Percentiles rank a stretch among this genome's conserved stretches.
These are phyloP conservation scores for Kurtzmaniella quercitrusa DNA, from an alignment of 1,139 yeast genomes.

Conservation along the genomic window DNA sequence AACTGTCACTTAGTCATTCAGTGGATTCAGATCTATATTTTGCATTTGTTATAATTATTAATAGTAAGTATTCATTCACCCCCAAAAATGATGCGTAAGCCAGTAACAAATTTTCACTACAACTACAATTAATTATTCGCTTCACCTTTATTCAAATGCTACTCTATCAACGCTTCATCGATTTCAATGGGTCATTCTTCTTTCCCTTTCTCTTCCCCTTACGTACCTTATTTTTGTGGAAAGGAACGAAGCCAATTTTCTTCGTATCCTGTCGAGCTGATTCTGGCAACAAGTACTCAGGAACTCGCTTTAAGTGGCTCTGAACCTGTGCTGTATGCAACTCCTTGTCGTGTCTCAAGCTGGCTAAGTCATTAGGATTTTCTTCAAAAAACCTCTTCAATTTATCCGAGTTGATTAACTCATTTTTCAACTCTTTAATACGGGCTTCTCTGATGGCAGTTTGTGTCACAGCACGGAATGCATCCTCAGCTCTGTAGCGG, in stretches of 20 bases:
- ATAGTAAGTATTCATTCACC: too few relatives aligned
- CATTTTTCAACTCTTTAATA: conserved; percentile 82
- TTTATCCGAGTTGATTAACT: conserved; percentile 82
- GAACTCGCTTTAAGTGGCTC: conserved; percentile 84
- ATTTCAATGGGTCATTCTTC: conserved; percentile 71
- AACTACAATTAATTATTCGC: too few relatives aligned
- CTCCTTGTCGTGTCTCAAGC: conserved; percentile 88
- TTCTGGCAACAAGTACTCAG: conserved; percentile 85
- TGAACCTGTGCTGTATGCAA: conserved; percentile 81
- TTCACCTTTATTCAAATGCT: background rate
- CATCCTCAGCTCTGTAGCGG: conserved; percentile 96
- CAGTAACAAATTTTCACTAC: too few relatives aligned
- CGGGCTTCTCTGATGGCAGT: conserved; percentile 93
- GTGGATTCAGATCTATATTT: background rate
- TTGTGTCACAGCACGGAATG: conserved; percentile 90
- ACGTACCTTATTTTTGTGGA: conserved; percentile 53
- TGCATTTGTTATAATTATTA: too few relatives aligned
- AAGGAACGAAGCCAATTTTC: conserved; percentile 74
- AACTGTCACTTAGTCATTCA: background rate
- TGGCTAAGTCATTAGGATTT: conserved; percentile 91
- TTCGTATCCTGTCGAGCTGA: conserved; percentile 60
- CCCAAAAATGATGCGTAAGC: too few relatives aligned
- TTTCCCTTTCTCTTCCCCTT: conserved; percentile 36
- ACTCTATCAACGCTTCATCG: conserved; percentile 21
- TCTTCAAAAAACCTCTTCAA: conserved; percentile 94